phyloP scores from a whole-genome alignment of 352 stramenopile species.

The Globisporangium yorkense region DNA sequence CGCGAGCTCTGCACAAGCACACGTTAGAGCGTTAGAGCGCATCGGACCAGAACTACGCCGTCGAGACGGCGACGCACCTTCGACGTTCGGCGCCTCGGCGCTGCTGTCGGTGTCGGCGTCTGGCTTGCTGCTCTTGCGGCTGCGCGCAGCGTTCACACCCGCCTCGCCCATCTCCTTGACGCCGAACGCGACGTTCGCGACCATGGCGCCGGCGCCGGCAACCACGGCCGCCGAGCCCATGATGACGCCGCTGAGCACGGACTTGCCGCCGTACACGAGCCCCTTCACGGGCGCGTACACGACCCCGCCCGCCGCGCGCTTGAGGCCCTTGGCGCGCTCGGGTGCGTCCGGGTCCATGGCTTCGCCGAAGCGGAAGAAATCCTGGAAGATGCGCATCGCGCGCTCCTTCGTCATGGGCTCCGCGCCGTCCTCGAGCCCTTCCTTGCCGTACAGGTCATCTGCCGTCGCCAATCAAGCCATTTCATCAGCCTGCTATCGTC shows the following conservation, averaged over 20 bases:
- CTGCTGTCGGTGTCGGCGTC: constrained; percentile 37
- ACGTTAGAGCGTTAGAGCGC: background rate
- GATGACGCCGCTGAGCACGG: constrained; percentile 76
- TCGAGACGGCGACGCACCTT: constrained; percentile 3
- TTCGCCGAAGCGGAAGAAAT: constrained; percentile 83
- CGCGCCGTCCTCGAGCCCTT: constrained; percentile 80
- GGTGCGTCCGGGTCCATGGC: constrained; percentile 81
- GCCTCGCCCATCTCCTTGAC: constrained; percentile 87
- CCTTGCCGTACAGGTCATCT: constrained; percentile 93
- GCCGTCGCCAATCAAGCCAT: background rate
- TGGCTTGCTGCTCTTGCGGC: constrained; percentile 50
- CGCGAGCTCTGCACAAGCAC: constrained; percentile 14
- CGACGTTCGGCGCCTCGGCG: constrained; percentile 12
- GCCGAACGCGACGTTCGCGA: constrained; percentile 73
- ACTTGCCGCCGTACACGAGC: constrained; percentile 78
- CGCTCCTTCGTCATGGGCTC: constrained; percentile 82
- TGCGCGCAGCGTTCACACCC: constrained; percentile 66
- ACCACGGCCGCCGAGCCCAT: constrained; percentile 79
- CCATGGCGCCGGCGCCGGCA: constrained; percentile 70
- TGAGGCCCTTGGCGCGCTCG: constrained; percentile 68
- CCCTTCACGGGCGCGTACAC: constrained; percentile 82
- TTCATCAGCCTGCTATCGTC: background rate
- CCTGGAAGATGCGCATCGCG: constrained; percentile 80
- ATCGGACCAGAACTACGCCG: background rate
- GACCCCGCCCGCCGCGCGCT: constrained; percentile 66